Base-by-base conservation (phyloP, 805 yeast species). In the Citeromyces nyonsensis region DNA sequence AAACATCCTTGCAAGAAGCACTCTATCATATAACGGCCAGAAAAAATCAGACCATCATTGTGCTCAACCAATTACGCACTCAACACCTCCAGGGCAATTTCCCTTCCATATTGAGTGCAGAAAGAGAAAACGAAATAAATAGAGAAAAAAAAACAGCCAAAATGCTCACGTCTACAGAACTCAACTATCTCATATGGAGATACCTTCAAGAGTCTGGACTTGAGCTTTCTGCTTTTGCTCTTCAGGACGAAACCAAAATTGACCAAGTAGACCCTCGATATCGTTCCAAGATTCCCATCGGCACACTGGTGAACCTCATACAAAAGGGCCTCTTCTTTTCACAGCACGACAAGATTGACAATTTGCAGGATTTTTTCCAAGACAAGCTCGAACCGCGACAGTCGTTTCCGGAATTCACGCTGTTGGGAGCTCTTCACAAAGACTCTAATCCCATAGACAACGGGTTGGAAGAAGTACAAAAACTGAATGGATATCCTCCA, bases 111-210 rank as follows among this genome's bases (percentile, higher is more conserved):
- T 18, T 18, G 22, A 18, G 22, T 18, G 22, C 22, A 18, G 7
- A 18, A 5, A 18, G 7, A 18, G 7, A 18, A 18, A 18, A 18
- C 22, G 7, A 18, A 5, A 18, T 5, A 18, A 18, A 18, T 5
- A 18, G 7, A 18, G 5, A 18, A 18, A 18, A 18, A 18, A 18
- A 18, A 5, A 18, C 22, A 7, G 22, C 22, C 6, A 18, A 18
- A 18, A 18, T 18, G 22, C 22, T 18, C 22, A 69, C 91, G 4
- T 77, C 91, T 35, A 73, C 68, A 36, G 94, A 85, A 53, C 67
- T 88, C 34, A 91, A 88, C 59, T 88, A 88, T 49, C 65, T 91
- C 43, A 70, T 88, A 34, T 91, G 95, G 95, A 59, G 96, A 38
- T 91, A 88, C 47, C 63, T 85, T 26, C 94, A 84, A 47, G 97